Evolutionary conservation across 495 filamentous ascomycete species (phyloP).

Genomic region (Amniculicola lignicola): DNA sequence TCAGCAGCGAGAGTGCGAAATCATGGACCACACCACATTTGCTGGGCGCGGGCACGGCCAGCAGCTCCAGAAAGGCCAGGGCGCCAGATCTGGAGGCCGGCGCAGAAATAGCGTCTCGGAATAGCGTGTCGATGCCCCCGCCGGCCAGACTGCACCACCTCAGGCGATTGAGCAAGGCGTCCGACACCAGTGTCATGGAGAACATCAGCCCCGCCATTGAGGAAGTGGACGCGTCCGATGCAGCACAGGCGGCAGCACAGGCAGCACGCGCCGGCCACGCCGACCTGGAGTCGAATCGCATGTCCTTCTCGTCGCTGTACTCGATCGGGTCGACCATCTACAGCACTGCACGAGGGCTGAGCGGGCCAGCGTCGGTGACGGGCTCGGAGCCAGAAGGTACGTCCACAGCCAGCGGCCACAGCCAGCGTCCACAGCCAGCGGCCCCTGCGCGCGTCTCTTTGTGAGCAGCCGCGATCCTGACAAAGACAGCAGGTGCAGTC

Average conservation of each 20-base stretch:
- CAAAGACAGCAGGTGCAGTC: not conserved
- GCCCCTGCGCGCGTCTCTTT: too few relatives aligned
- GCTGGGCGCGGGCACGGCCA: conserved; percentile 22
- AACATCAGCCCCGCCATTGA: conserved; percentile 28
- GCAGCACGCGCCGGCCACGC: conserved; percentile 12
- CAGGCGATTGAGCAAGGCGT: conserved; percentile 28
- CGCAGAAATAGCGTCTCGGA: conserved; percentile 51
- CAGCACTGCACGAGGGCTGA: conserved; percentile 33
- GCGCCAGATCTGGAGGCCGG: conserved; percentile 56
- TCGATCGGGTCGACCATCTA: conserved; percentile 57
- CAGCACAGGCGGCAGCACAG: conserved; percentile 30
- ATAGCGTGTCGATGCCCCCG: conserved; percentile 61
- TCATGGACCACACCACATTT: conserved; percentile 27
- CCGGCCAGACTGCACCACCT: conserved; percentile 36
- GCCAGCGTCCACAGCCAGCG: not conserved
- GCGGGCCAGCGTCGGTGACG: conserved; percentile 45
- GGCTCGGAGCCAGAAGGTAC: conserved; percentile 42
- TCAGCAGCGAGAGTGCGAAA: conserved; percentile 36
- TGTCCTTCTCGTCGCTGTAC: conserved; percentile 64
- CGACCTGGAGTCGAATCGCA: conserved; percentile 55
- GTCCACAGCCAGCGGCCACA: not conserved
- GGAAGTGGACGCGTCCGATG: conserved; percentile 29
- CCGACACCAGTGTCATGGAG: conserved; percentile 17
- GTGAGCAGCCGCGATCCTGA: too few relatives aligned
- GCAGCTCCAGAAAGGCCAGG: conserved; percentile 39